A percentile compares a stretch with the other conserved stretches of the same genome.
phyloP scores from a whole-genome alignment of 805 yeast genomes.

The Kockiozyma suomiensis region DNA sequence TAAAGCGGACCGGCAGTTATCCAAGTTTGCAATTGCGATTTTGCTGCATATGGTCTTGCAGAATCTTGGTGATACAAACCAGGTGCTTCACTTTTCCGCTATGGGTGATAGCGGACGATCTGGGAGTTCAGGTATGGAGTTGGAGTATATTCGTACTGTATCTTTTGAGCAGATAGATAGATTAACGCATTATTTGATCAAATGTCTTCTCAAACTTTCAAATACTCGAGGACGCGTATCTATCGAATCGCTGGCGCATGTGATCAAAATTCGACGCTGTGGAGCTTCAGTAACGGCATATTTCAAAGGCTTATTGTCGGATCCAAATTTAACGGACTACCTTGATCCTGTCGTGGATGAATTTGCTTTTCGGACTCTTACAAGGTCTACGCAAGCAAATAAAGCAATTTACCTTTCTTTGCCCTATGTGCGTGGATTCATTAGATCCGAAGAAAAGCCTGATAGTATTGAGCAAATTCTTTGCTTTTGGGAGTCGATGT shows the following conservation, averaged over 20 bases:
- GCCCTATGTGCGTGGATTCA: conserved; percentile 10
- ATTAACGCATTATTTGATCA: conserved; percentile 4
- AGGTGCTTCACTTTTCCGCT: conserved; percentile 1
- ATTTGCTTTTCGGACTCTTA: background rate
- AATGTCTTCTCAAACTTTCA: conserved; percentile 8
- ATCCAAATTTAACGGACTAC: background rate
- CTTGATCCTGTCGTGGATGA: conserved; percentile 5
- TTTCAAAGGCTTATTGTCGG: conserved; percentile 3
- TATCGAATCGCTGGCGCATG: conserved; percentile 12
- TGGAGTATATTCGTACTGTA: conserved; percentile 6
- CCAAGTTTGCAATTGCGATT: conserved; percentile 10
- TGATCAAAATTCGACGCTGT: conserved; percentile 11
- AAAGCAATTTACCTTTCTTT: conserved; percentile 10
- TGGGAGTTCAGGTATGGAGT: background rate
- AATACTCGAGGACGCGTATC: conserved; percentile 14
- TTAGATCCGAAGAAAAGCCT: conserved; percentile 1
- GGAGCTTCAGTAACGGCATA: conserved; percentile 2
- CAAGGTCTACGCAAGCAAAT: conserved; percentile 1
- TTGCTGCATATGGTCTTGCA: conserved; percentile 13
- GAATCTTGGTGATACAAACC: conserved; percentile 1
- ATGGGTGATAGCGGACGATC: background rate
- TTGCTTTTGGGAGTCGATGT: conserved; percentile 12
- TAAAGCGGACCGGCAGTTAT: conserved; percentile 8
- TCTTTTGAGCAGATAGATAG: conserved; percentile 15
- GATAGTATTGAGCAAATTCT: conserved; percentile 15